Evolutionary conservation across 352 stramenopile species (phyloP), one percentile per base, ranked within the genome.

Genomic region (Phytophthora multivora): DNA sequence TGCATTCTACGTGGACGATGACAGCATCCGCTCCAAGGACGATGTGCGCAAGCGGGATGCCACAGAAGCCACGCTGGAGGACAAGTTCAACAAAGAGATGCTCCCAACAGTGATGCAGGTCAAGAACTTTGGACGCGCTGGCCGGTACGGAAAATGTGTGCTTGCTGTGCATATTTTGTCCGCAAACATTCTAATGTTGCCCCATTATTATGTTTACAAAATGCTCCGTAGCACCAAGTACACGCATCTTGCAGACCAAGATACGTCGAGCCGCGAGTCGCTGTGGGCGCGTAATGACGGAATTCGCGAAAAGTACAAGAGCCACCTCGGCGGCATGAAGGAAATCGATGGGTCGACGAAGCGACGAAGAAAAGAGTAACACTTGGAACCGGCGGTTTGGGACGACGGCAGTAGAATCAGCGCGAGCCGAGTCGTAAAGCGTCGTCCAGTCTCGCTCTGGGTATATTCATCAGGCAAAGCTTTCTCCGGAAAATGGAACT

Each of bases 51-150:
- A 90, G 45, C 89, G 90, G 35, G 96, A 98, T 59, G 91, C 91
- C 3, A 83, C 74, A 7, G 93, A 85, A 0, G 91, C 91, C 10
- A 98, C 93, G 11, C 76, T 96, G 10, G 90, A 97, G 48, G 94
- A 98, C 73, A 98, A 96, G 23, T 91, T 98, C 69, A 94, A 98
- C 79, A 97, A 93, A 61, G 86, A 95, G 61, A 79, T 94, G 63
- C 80, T 99, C 59, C 96, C 97, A 0, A 77, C 94, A 31, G 89
- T 99, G 51, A 98, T 99, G 92, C 95, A 99, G 62, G 96, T 99
- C 41, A 98, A 98, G 68, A 99, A 99, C 58, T 99, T 99, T 80
- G 98, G 98, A 15, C 92, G 95, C 50, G 83, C 90, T 38, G 93
- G 97, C 66, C 91, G 97, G 86, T 94, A 86, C 48, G 71, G 16